Evolutionary conservation across 768 basidiomycete genomes (phyloP), one percentile per base, ranked within the genome.

Genomic region (Trametes cinnabarina): DNA sequence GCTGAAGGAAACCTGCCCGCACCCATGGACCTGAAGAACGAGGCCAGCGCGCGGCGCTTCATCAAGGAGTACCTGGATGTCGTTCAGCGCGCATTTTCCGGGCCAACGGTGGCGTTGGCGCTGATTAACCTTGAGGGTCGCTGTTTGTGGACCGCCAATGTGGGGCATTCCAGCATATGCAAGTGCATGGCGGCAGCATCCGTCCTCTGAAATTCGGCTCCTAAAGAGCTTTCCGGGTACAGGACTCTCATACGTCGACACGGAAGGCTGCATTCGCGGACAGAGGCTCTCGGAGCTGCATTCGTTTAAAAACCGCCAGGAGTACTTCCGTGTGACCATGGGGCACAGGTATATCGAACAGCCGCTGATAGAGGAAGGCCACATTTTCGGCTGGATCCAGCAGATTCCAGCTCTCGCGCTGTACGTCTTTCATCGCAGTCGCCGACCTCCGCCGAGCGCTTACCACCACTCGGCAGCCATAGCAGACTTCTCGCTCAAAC

Each of bases 51-150:
- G 6, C 28, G 20, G 9, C 23, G 26, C 4, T 3, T 57, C 20
- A 25, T 51, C 35, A 5, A 17, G 48, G 42, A 44, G 32, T 42
- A 57, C 30, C 19, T 8, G 14, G 49, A 57, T 8, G 34, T 39
- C 28, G 22, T 57, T 4, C 15, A 37, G 41, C 56, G 56, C 14
- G 56, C 56, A 7, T 51, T 22, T 23, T 17, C 32, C 15, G 56
- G 56, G 11, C 50, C 56, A 3, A 57, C 48, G 4, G 32, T 57
- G 19, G 48, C 56, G 8, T 30, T 49, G n/a, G 49, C 56, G 14
- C n/a, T 57, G n/a, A 41, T 57, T 11, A 50, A 44, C n/a, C 28
- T 46, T 8, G 22, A 28, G 12, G 30, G 43, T 9, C 28, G 49
- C 22, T 49, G 50, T 30, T 43, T 51, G 48, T 57, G 56, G 56